A percentile compares a stretch with the other conserved stretches of the same genome.
Conservation (phyloP, 225 moss, liverwort and hornwort species). For the Neckera pumila region DNA sequence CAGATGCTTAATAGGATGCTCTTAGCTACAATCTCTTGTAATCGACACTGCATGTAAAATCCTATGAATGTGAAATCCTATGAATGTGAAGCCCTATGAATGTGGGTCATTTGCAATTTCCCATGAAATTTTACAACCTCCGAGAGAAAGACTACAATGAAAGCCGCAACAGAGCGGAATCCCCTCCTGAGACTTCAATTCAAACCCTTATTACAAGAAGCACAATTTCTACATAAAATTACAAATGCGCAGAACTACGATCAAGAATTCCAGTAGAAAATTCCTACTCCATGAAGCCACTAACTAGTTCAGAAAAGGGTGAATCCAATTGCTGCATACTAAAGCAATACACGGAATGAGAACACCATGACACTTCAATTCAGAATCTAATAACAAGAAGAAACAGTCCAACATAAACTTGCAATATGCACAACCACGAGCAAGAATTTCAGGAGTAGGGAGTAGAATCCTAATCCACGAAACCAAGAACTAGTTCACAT, state of each 20-base stretch:
- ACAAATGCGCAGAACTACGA: neutral
- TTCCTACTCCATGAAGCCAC: neutral
- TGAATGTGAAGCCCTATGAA: too few relatives aligned
- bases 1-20: neutral
- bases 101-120: neutral
- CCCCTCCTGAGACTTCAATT: neutral
- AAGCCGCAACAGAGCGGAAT: neutral
- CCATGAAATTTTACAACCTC: neutral
- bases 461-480: neutral
- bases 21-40: neutral
- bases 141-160: neutral
- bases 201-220: neutral
- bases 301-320: neutral
- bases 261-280: neutral
- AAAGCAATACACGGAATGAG: neutral
- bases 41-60: neutral
- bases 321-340: neutral
- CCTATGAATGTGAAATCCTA: neutral
- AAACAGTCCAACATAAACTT: neutral
- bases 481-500: neutral
- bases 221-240: neutral
- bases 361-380: neutral
- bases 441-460: neutral
- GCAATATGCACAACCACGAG: neutral
- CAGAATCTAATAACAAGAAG: neutral